Base-by-base conservation (phyloP, 345 rosid genomes). In the Cardamine occulta region DNA sequence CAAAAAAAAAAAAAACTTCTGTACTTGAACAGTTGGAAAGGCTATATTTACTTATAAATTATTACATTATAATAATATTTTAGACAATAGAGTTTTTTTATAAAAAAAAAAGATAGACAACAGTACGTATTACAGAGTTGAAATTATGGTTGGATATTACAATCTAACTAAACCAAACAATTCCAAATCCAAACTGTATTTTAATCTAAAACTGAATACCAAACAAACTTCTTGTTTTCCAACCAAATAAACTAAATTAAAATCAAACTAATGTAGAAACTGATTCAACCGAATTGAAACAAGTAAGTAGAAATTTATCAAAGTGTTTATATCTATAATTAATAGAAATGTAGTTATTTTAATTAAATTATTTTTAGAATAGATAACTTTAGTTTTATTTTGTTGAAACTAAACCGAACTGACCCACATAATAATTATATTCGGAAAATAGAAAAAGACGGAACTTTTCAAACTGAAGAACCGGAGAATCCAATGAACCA, bases 401-500 rank as follows among this genome's bases (percentile, higher is more conserved):
- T 5, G 15, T 5, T 44, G 18, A 44, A 44, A 13, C n/a, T 12
- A 40, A 40, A 40, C n/a, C 45, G 6, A 40, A 40, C n/a, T 39
- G 7, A 44, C 14, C 48, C 18, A 15, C 14, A 15, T 5, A 2
- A 44, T 44, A 44, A 5, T 44, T 44, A 0, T 5, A 1, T 6
- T 3, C 2, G 7, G 8, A 7, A 44, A 35, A 35, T 9, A 35
- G 40, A 35, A 35, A 35, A 35, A 9, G 40, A 35, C 40, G 8
- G 4, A 9, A 35, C 6, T 44, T 14, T 14, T 5, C 17, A 42
- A 42, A 13, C 5, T 17, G 21, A 17, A 32, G 45, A 14, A 34
- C 21, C 26, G 40, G 63, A 34, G 63, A 59, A 59, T 59, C 64
- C 64, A 59, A 59, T 35, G 26, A 34, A 59, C 24, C 40, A 58